These are phyloP conservation scores for Murraya koenigii DNA, from an alignment of 345 rosid species.

Conservation along the genomic window DNA sequence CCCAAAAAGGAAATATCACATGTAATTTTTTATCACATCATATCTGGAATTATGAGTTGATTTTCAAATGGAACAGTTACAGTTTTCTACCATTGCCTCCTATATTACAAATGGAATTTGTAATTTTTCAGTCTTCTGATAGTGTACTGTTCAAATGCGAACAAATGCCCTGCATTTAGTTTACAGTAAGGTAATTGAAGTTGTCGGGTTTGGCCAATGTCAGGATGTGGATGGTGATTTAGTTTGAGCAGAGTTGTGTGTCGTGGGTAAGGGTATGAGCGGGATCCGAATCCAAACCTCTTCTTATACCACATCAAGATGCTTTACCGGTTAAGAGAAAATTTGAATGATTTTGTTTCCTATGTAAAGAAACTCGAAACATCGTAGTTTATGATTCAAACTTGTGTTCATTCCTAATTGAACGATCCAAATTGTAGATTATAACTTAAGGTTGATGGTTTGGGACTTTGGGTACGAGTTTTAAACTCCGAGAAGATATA, in stretches of 20 bases:
- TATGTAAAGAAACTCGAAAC: neutral
- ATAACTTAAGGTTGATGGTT: neutral
- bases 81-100: neutral
- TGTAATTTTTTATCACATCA: constrained; percentile 35
- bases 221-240: too few species aligned
- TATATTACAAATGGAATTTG: neutral
- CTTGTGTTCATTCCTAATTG: neutral
- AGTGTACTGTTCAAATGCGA: neutral
- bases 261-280: too few species aligned
- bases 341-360: too few species aligned
- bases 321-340: too few species aligned
- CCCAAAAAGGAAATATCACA: constrained; percentile 10
- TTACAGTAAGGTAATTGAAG: too few species aligned
- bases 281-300: too few species aligned
- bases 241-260: too few species aligned
- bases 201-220: too few species aligned
- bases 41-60: constrained; percentile 15
- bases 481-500: too few species aligned
- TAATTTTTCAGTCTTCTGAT: neutral
- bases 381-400: neutral
- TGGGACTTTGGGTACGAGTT: too few species aligned
- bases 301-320: too few species aligned
- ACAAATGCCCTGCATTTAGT: neutral
- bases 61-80: neutral
- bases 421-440: neutral